phyloP scores from a whole-genome alignment of 2,329 filamentous ascomycete genomes.

The Aspergillus quadrilineatus region DNA sequence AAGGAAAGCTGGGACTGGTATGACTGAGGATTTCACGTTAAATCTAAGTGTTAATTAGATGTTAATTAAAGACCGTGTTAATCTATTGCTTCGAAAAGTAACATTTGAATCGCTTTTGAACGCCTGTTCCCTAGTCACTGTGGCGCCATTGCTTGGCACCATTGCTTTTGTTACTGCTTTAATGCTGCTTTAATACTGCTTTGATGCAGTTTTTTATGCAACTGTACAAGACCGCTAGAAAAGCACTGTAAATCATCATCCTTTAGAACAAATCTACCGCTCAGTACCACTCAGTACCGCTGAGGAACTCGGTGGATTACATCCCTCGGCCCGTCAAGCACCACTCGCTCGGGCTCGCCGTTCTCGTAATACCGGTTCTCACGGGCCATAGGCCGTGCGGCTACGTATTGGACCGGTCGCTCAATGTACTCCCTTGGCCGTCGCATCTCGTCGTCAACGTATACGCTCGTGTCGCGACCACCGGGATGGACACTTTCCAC shows the following conservation, averaged over 20 bases:
- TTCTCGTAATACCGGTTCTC: conserved; percentile 40
- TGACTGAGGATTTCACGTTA: neutral
- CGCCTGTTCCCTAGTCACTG: neutral
- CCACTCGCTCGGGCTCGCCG: conserved; percentile 33
- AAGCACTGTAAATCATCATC: neutral
- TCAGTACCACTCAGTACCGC: conserved; percentile 30
- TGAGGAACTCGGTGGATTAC: conserved; percentile 33
- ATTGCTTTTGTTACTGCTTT: too few species aligned
- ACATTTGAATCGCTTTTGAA: neutral
- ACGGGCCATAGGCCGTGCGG: conserved; percentile 34
- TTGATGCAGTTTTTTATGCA: neutral
- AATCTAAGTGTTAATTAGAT: neutral
- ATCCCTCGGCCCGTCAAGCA: conserved; percentile 31
- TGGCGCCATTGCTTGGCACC: neutral
- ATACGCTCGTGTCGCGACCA: conserved; percentile 46
- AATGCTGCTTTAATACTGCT: too few species aligned
- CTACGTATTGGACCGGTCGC: conserved; percentile 38
- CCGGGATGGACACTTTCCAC: conserved; percentile 45
- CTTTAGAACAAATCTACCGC: neutral
- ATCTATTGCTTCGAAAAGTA: neutral
- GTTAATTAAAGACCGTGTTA: neutral
- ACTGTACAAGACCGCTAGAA: neutral
- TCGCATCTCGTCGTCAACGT: conserved; percentile 38
- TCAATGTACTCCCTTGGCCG: conserved; percentile 52
- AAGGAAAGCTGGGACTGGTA: too few species aligned